phyloP scores from a whole-genome alignment of 2,329 filamentous ascomycete species.

The Knufia fluminis region DNA sequence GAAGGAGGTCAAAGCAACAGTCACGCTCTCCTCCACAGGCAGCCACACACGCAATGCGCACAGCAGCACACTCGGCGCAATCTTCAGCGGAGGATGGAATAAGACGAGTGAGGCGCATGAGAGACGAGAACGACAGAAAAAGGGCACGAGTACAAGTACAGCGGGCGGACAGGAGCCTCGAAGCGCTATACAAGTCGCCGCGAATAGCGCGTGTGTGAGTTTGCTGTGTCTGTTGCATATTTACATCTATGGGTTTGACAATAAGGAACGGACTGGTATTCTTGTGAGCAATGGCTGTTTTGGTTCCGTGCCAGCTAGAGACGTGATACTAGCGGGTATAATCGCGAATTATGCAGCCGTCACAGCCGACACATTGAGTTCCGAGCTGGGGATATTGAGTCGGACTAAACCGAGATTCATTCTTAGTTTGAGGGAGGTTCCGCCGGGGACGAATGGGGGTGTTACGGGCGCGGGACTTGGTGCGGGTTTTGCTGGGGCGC shows the following conservation, averaged over 20 bases:
- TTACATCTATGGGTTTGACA: constrained; percentile 1
- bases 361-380: constrained; percentile 86
- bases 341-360: constrained; percentile 84
- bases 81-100: constrained; percentile 7
- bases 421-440: constrained; percentile 71
- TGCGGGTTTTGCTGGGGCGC: constrained; percentile 65
- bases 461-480: constrained; percentile 66
- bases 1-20: constrained; percentile 68
- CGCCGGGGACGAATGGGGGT: constrained; percentile 86
- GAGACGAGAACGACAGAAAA: neutral
- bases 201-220: constrained; percentile 75
- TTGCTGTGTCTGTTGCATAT: constrained; percentile 47
- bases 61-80: neutral
- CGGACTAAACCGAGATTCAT: constrained; percentile 69
- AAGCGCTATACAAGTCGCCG: constrained; percentile 79
- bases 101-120: constrained; percentile 2
- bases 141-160: neutral
- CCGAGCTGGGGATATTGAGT: constrained; percentile 86
- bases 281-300: neutral
- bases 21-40: constrained; percentile 68
- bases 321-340: constrained; percentile 55
- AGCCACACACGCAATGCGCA: neutral
- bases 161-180: constrained; percentile 69
- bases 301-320: constrained; percentile 22
- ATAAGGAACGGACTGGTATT: too few species aligned